These are phyloP conservation scores for Trichosporon sp. DNA, from an alignment of 1,284 basidiomycete species.

Conservation along the genomic window DNA sequence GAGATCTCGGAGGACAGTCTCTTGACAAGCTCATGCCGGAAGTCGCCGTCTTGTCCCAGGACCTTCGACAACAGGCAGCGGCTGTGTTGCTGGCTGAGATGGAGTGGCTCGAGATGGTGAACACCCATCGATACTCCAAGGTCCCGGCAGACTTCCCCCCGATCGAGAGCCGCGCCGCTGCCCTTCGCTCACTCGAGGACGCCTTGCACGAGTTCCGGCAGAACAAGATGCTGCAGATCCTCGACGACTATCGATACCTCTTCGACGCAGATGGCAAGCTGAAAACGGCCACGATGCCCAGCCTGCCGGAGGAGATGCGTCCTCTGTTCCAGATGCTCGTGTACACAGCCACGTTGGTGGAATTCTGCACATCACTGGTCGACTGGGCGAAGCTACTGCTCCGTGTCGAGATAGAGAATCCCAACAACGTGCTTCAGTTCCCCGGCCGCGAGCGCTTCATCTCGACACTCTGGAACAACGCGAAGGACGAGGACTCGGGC, in stretches of 20 bases:
- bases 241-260: conserved; percentile 52
- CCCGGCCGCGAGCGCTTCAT: conserved; percentile 46
- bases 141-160: conserved; percentile 18
- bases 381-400: conserved; percentile 39
- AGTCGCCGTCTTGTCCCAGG: conserved; percentile 50
- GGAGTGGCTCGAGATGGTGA: conserved; percentile 50
- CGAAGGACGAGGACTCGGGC: conserved; percentile 21
- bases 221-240: conserved; percentile 49
- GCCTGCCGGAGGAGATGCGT: conserved; percentile 27
- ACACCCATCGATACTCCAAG: conserved; percentile 52
- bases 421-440: conserved; percentile 47
- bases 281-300: not conserved
- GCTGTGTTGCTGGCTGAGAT: conserved; percentile 46
- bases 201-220: conserved; percentile 50
- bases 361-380: conserved; percentile 38
- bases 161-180: conserved; percentile 46
- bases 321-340: conserved; percentile 50
- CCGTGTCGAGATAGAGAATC: conserved; percentile 41
- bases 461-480: conserved; percentile 42
- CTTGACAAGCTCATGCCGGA: conserved; percentile 52
- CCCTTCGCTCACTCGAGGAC: conserved; percentile 43
- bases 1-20: conserved; percentile 7
- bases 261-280: conserved; percentile 42
- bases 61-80: conserved; percentile 49
- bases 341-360: conserved; percentile 46